Evolutionary conservation across 129 eudicot species (phyloP), one percentile per base, ranked within the genome.

Genomic region (Flaveria ramosissima): DNA sequence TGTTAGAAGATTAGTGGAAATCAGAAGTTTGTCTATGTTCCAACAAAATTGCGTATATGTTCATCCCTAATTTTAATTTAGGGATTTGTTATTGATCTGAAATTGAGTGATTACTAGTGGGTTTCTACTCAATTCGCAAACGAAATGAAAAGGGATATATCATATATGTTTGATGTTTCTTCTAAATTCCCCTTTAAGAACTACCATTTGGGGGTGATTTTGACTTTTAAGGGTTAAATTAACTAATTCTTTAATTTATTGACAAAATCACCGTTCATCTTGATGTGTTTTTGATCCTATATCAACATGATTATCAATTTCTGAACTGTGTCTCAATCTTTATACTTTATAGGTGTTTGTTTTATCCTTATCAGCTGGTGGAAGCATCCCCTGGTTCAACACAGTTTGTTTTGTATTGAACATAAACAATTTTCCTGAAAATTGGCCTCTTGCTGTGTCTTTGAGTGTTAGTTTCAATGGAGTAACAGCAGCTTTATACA

Each of bases 381-480:
- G 87, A 45, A 90, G 96, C 88, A 88, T 90, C 51, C 84, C 87
- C 51, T 90, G 93, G 96, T 88, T 90, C 83, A 90, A 90, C 83
- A 88, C 96, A 0, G 93, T 90, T 6, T 90, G 96, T 63, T 90
- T 77, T 12, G 85, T 90, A 23, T 81, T 90, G 71, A 87, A 89
- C 86, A 83, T 86, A 9, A 75, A 60, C 45, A 83, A 82, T 78
- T 90, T 90, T 55, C 85, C 86, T 12, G 74, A 76, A 11, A 84
- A 80, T 76, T 84, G 89, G 73, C 86, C 90, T 0, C 72, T 90
- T 26, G 96, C 93, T 9, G 80, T 88, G 43, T 86, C 96, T 59
- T 82, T 90, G 59, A 86, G 85, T 62, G 83, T 88, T 39, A 90
- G 96, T 75, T 90, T 86, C 86, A 90, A 88, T 30, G 96, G 96